phyloP scores from a whole-genome alignment of 2,329 filamentous ascomycete genomes.

The Pezizomycotina sp. region DNA sequence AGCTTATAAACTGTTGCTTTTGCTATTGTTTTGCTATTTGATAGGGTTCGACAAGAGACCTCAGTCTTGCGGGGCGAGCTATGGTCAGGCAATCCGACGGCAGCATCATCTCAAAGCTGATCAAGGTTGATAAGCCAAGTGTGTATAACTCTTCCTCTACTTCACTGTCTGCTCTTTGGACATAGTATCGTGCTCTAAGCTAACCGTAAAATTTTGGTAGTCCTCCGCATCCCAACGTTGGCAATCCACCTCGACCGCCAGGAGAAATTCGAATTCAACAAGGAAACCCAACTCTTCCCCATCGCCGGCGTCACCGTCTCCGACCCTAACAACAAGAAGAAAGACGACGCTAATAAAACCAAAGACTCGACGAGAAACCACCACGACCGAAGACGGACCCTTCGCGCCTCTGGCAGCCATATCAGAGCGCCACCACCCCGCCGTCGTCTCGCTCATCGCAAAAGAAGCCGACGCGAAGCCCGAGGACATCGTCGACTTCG shows the following conservation, averaged over 20 bases:
- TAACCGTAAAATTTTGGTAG: slow-evolving; percentile 23
- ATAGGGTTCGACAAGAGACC: slow-evolving; percentile 78
- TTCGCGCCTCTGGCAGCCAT: slow-evolving; percentile 65
- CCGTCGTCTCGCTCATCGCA: slow-evolving; percentile 71
- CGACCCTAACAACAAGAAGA: slow-evolving; percentile 66
- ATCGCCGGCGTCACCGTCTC: slow-evolving; percentile 76
- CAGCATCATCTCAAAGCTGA: slow-evolving; percentile 62
- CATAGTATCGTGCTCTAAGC: not conserved
- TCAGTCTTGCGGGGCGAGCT: slow-evolving; percentile 75
- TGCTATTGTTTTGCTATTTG: slow-evolving; percentile 7
- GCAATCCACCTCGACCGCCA: slow-evolving; percentile 86
- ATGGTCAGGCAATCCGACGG: slow-evolving; percentile 61
- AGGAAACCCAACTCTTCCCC: slow-evolving; percentile 88
- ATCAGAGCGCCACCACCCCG: slow-evolving; percentile 72
- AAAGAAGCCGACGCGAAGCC: slow-evolving; percentile 55
- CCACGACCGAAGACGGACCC: slow-evolving; percentile 34
- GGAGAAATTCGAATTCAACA: slow-evolving; percentile 81
- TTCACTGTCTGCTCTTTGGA: not conserved
- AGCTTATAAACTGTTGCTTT: not conserved
- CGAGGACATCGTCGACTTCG: slow-evolving; percentile 72
- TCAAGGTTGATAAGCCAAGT: slow-evolving; percentile 76
- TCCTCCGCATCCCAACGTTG: slow-evolving; percentile 80
- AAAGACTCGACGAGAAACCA: slow-evolving; percentile 27
- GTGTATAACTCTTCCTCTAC: slow-evolving; percentile 19
- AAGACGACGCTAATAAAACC: too few species aligned